A percentile compares a stretch with the other conserved stretches of the same genome.
Conservation (phyloP, 2,329 filamentous ascomycete species). For the Aspergillus sp. region DNA sequence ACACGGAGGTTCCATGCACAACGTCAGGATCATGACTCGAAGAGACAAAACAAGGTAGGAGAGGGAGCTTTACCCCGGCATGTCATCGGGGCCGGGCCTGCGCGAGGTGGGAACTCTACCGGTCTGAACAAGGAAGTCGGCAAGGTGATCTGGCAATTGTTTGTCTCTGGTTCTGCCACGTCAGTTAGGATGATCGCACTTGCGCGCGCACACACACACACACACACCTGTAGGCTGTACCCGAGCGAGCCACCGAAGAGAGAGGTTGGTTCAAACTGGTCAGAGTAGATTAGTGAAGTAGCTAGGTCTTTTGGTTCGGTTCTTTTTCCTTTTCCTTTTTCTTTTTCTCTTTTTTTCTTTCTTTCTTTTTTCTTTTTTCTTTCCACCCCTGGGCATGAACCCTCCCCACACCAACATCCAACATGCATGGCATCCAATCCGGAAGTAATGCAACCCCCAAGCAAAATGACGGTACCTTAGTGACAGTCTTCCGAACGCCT, state of each 20-base stretch:
- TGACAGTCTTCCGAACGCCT: conserved; percentile 9
- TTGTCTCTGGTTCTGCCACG: conserved; percentile 19
- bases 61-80: not conserved
- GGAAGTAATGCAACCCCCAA: conserved; percentile 14
- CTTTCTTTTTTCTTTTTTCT: too few relatives aligned
- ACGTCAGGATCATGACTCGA: conserved; percentile 8
- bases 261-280: not conserved
- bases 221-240: conserved; percentile 1
- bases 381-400: not conserved
- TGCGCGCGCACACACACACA: conserved; percentile 9
- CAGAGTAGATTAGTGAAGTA: not conserved
- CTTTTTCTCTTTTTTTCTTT: too few relatives aligned
- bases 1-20: conserved; percentile 10
- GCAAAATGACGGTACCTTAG: conserved; percentile 7
- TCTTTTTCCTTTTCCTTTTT: conserved; percentile 2
- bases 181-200: conserved; percentile 12
- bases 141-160: conserved; percentile 4
- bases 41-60: not conserved
- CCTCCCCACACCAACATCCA: not conserved
- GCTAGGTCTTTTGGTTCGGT: not conserved
- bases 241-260: conserved; percentile 15
- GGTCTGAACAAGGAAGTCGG: not conserved
- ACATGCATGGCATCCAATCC: conserved; percentile 12
- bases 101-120: conserved; percentile 1
- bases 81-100: not conserved